Base-by-base conservation (phyloP, 495 filamentous ascomycete species). In the Aspergillus sclerotiicarbonarius region DNA sequence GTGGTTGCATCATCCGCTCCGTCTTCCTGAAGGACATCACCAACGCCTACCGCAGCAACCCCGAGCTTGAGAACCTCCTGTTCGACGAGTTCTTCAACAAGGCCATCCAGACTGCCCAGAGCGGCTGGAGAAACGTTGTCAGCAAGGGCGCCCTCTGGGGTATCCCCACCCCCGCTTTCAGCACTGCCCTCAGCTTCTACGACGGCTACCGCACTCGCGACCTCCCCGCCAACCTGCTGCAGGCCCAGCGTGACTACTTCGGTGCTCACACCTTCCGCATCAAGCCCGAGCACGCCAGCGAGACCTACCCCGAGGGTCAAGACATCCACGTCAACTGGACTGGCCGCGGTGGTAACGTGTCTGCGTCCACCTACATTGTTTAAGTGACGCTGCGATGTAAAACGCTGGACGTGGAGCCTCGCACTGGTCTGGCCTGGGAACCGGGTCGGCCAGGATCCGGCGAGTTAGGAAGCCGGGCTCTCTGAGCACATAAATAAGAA, bases 21-120 rank as follows among this genome's bases (percentile, higher is more conserved):
- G 94, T 98, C 71, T 98, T 98, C 91, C 80, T 98, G 59, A 97
- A 97, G 84, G 92, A 98, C 73, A 98, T 98, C 80, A 98, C 95
- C 61, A 87, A 86, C 55, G 94, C 94, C 47, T 98, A 97, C 84
- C 92, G 94, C 76, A 86, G 83, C 49, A 86, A 97, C 81, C 90
- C 92, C 50, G 90, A 98, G 57, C 87, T 98, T 47, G 91, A 98
- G 86, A 98, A 98, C 81, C 82, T 98, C 57, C 82, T 98, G 62
- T 98, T 98, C 76, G 90, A 96, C 70, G 90, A 96, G 71, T 98
- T 98, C 86, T 98, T 98, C 87, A 96, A 94, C 82, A 89, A 90
- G 78, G 94, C 94, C 64, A 98, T 98, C 79, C 87, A 96, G 86
- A 89, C 89, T 68, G 94, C 94, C 53, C 94, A 98, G 80, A 82